Base-by-base conservation (phyloP, 73 alveolate genomes). In the Stentor coeruleus region DNA sequence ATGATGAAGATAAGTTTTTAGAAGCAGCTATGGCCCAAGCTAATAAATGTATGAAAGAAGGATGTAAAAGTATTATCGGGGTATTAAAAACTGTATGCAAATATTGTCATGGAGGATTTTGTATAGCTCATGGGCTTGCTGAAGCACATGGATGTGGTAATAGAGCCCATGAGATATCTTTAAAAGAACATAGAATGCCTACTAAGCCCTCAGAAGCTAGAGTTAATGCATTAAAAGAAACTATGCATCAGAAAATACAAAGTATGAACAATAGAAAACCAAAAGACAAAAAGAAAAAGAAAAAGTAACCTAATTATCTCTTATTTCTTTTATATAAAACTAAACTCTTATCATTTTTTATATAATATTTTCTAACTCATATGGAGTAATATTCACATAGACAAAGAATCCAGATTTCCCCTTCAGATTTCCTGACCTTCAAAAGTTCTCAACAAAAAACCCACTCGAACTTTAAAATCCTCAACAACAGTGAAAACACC, bases 141-240 rank as follows among this genome's bases (percentile, higher is more conserved):
- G 94, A 88, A 81, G 89, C 81, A 6, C 94, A 88, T 79, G 94
- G 94, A 3, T 88, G 94, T 57, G 94, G 84, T 2, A 91, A 88
- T 26, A 81, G 38, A 33, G 93, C 90, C 33, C 79, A 84, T 59
- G 35, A 75, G 38, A 41, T 38, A 20, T 88, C 89, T 0, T 74
- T 74, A 59, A 74, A 87, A 6, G 77, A 26, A 26, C 60, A 55
- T 74, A 28, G 57, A 77, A 74, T 14, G 1, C n/a, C 79, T 1
- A 33, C 37, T 33, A 20, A 20, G 37, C 11, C 11, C 1, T 40
- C 36, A 2, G 40, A 66, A 11, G 11, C n/a, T 66, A 66, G 33
- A 66, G 33, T 20, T 28, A 31, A 66, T 11, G 79, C n/a, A 40
- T 31, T 66, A 11, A 66, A 66, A 2, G 37, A 40, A 66, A 66